Evolutionary conservation across 2,329 filamentous ascomycete genomes (phyloP), one percentile per base, ranked within the genome.

Genomic region (Sarocladium strictum): DNA sequence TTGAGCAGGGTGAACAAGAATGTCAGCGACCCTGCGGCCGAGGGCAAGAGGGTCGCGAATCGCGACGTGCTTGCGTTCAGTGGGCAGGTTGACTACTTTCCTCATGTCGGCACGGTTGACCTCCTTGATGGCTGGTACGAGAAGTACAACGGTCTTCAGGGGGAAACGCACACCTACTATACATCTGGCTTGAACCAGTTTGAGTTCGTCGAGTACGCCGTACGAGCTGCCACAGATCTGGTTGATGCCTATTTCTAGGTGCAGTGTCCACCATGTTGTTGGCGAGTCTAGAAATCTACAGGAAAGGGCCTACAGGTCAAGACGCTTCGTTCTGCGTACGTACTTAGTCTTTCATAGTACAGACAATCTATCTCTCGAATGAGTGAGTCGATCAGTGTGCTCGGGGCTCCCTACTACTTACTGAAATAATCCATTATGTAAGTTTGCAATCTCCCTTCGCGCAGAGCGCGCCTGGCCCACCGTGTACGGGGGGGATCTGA

Each of bases 81-180:
- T 26, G 41, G 41, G 6, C 17, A 45, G 7, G 41, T 45, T 5
- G 41, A 45, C 41, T 45, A 45, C 21, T 45, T 45, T 21, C 41
- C 41, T 23, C 41, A 45, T n/a, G 17, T 45, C 21, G 41, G 21
- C 9, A 45, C 41, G 9, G 41, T 23, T 14, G 41, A 14, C 6
- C 41, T 45, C n/a, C 41, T 45, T 26, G 41, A 45, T 26, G 41
- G 41, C 17, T 45, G 41, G 41, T 45, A 45, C n/a, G 41, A 45
- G 6, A 10, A 23, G 41, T 45, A 45, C 21, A 45, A 45, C n/a
- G 23, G 10, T 5, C 15, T 45, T 17, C 41, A 45, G 21, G 41
- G 41, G 17, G 10, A 45, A 21, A 21, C 10, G 21, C 41, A 26
- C 21, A 45, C 41, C 7, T 45, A 45, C 21, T 45, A 45, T 26